A percentile compares a stretch with the other conserved stretches of the same genome.
phyloP scores from a whole-genome alignment of 1,284 basidiomycete species.

The Abortiporus biennis region DNA sequence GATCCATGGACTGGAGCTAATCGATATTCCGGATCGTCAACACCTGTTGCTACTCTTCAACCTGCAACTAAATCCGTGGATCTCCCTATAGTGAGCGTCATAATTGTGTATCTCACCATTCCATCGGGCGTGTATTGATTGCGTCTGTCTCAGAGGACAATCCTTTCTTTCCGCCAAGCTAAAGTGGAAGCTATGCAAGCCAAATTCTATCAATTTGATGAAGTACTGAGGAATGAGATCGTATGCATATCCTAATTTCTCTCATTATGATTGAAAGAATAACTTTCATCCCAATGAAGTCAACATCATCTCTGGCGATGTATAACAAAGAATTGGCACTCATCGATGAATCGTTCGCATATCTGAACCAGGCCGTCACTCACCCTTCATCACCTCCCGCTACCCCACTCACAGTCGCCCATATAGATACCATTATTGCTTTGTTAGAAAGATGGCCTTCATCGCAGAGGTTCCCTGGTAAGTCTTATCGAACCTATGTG shows the following conservation, averaged over 20 bases:
- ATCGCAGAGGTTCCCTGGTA: constrained; percentile 80
- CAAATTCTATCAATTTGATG: constrained; percentile 82
- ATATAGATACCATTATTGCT: constrained; percentile 59
- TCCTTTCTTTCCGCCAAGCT: constrained; percentile 69
- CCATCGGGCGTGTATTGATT: constrained; percentile 19
- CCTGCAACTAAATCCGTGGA: constrained; percentile 7
- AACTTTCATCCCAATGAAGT: constrained; percentile 31
- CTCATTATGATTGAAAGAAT: not conserved
- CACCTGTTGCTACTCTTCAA: constrained; percentile 15
- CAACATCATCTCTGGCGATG: constrained; percentile 64
- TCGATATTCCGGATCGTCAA: constrained; percentile 41
- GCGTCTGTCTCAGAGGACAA: constrained; percentile 45
- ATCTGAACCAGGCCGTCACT: constrained; percentile 49
- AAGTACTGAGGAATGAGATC: constrained; percentile 60
- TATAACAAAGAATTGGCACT: constrained; percentile 57
- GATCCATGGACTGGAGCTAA: constrained; percentile 76
- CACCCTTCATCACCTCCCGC: constrained; percentile 25
- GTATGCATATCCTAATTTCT: constrained; percentile 33
- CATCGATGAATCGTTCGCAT: constrained; percentile 62
- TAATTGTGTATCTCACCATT: constrained; percentile 2
- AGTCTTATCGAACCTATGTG: constrained; percentile 16
- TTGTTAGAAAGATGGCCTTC: constrained; percentile 79
- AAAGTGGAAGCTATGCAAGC: constrained; percentile 84
- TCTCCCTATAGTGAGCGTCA: constrained; percentile 9
- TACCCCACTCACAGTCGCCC: constrained; percentile 33